A percentile compares a stretch with the other conserved stretches of the same genome.
phyloP scores from a whole-genome alignment of 345 rosid species.

The Raphanus raphanistrum region DNA sequence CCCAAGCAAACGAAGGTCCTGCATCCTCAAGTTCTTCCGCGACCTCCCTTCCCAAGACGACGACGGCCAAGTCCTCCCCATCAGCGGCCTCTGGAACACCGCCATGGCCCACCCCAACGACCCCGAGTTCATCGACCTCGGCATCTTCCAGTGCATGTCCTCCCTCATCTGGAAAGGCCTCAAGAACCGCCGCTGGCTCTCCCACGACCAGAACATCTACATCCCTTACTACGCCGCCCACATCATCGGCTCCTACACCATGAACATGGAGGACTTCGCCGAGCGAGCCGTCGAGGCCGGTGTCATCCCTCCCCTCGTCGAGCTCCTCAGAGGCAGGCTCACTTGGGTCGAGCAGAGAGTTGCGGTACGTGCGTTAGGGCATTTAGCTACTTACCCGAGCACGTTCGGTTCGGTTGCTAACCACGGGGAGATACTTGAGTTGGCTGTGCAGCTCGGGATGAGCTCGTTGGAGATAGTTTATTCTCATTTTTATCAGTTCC shows the following conservation, averaged over 20 bases:
- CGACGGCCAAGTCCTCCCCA: constrained; percentile 96
- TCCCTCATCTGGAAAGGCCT: constrained; percentile 95
- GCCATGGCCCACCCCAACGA: constrained; percentile 99
- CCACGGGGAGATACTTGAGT: constrained; percentile 87
- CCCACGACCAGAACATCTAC: constrained; percentile 95
- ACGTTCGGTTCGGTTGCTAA: constrained; percentile 79
- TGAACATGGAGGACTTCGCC: constrained; percentile 99
- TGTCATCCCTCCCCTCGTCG: constrained; percentile 83
- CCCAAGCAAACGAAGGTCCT: constrained; percentile 86
- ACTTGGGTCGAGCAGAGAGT: constrained; percentile 99
- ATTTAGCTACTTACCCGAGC: constrained; percentile 86
- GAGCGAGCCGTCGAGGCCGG: constrained; percentile 85
- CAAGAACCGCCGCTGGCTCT: constrained; percentile 91
- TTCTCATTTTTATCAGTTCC: constrained; percentile 87
- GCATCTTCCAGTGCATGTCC: constrained; percentile 96
- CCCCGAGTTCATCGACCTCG: constrained; percentile 92
- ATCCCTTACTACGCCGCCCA: constrained; percentile 99
- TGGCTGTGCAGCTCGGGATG: constrained; percentile 86
- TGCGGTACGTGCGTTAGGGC: constrained; percentile 94
- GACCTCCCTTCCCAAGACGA: constrained; percentile 96
- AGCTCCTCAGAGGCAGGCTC: constrained; percentile 89
- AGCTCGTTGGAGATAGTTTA: constrained; percentile 96
- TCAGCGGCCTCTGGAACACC: constrained; percentile 99
- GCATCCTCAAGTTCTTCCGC: constrained; percentile 86
- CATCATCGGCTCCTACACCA: constrained; percentile 95